Conservation (phyloP, 208 protist genomes). For the Crithidia expoeki region DNA sequence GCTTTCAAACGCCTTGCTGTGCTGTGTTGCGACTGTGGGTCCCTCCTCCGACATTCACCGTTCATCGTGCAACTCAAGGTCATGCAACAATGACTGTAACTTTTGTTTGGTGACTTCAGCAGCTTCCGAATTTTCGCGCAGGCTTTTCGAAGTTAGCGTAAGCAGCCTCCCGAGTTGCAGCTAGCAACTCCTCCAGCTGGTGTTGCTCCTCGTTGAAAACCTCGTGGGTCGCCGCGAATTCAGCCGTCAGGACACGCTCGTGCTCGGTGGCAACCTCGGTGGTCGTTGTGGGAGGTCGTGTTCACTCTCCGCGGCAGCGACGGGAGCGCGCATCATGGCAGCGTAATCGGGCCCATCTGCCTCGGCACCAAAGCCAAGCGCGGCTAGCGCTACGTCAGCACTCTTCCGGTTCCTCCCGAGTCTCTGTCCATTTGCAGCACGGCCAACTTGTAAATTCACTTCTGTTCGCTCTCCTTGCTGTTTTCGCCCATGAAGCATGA, state of each 20-base stretch:
- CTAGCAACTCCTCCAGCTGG: conserved; percentile 3
- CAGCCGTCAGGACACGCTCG: conserved; percentile 11
- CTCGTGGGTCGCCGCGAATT: conserved; percentile 2
- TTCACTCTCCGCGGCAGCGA: conserved; percentile 23
- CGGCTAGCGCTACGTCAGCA: background rate
- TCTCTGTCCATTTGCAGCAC: too few species aligned
- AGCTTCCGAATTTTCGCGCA: conserved; percentile 20
- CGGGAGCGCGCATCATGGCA: conserved; percentile 15
- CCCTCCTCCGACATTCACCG: background rate
- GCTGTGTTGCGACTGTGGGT: background rate
- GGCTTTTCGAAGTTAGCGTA: conserved; percentile 6
- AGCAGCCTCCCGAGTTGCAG: background rate
- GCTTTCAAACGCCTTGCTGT: background rate
- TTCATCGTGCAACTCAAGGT: background rate
- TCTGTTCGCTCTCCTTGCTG: background rate
- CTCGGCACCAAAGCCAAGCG: conserved; percentile 11
- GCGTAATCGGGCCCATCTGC: conserved; percentile 1
- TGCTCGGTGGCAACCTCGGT: conserved; percentile 7
- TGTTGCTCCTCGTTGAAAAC: conserved; percentile 6
- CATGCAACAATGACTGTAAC: background rate
- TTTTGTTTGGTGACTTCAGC: conserved; percentile 13
- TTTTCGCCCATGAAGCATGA: too few species aligned
- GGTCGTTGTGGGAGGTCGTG: conserved; percentile 10
- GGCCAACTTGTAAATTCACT: background rate
- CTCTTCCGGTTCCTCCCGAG: background rate